phyloP scores from a whole-genome alignment of 768 basidiomycete genomes.

The Suillus bovinus region DNA sequence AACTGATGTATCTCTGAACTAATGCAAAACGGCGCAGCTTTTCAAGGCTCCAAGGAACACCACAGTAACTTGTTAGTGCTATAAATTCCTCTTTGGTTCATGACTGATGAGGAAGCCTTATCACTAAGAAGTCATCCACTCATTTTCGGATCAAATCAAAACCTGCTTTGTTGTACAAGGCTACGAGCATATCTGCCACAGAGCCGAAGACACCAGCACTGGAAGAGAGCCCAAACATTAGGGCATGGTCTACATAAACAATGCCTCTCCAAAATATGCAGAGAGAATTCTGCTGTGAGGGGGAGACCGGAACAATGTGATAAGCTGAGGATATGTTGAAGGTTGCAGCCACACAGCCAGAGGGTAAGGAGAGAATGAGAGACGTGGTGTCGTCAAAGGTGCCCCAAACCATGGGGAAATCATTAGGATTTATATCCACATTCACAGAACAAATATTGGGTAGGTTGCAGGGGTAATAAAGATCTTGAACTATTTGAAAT shows the following conservation, averaged over 20 bases:
- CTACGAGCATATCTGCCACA: conserved; percentile 35
- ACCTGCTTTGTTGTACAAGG: conserved; percentile 26
- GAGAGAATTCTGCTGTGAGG: conserved; percentile 35
- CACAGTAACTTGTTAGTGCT: conserved; percentile 24
- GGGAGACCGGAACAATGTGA: conserved; percentile 41
- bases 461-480: too few relatives aligned
- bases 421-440: too few relatives aligned
- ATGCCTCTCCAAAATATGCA: conserved; percentile 33
- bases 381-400: conserved; percentile 25
- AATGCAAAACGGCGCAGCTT: conserved; percentile 26
- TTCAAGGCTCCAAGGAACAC: conserved; percentile 33
- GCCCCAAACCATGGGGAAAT: conserved; percentile 23
- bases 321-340: conserved; percentile 36
- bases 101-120: conserved; percentile 21
- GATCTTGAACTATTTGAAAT: too few relatives aligned
- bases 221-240: conserved; percentile 20
- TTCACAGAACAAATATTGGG: conserved; percentile 26
- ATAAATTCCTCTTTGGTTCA: conserved; percentile 33
- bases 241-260: conserved; percentile 33
- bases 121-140: conserved; percentile 40
- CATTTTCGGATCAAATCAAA: conserved; percentile 33
- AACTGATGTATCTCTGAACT: conserved; percentile 30
- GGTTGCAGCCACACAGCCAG: conserved; percentile 22
- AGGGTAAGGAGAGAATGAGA: conserved; percentile 22
- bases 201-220: conserved; percentile 37